Base-by-base conservation (phyloP, 176 grass and related monocot genomes). In the Elaeis guineensis region DNA sequence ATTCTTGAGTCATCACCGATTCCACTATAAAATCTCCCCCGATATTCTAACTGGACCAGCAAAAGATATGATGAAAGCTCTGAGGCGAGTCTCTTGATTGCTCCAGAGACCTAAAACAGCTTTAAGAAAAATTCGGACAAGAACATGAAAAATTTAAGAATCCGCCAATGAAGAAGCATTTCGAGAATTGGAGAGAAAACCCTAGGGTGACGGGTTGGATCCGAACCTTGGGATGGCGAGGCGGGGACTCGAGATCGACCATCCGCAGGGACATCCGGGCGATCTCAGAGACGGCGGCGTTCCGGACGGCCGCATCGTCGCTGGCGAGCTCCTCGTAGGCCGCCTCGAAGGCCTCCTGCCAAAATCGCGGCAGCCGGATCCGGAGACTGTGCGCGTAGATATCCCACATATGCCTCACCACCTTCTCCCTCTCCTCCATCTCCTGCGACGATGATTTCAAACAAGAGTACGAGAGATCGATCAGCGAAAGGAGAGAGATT, bases 341-440 rank as follows among this genome's bases (percentile, higher is more conserved):
- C 51, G 91, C 91, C 80, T 90, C 83, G 16, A 96, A 96, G 51
- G 83, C 86, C 62, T 87, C 69, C 76, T 90, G 92, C 87, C 87
- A 88, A 66, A 97, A 91, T 12, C 56, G 49, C 5, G 83, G 81
- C 71, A 91, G 77, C 50, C 74, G 72, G 61, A 75, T 77, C 5
- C 80, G 61, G 67, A 79, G 75, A 1, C 66, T 85, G 71, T 76
- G 81, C 1, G 79, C 78, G 70, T 97, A 97, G 24, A 84, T 51
- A 48, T 91, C 92, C 87, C 87, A 97, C 87, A 97, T 97, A 58
- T 65, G 59, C 50, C 74, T 76, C 54, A 85, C 81, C 66, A 88
- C 63, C 52, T 88, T 96, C 59, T 87, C 83, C 69, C 87, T 91
- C 70, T 97, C 78, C 87, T 91, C 87, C 81, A 97, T 85, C 52